Evolutionary conservation across 768 basidiomycete genomes (phyloP).

Genomic region (Naematelia aurantialba): DNA sequence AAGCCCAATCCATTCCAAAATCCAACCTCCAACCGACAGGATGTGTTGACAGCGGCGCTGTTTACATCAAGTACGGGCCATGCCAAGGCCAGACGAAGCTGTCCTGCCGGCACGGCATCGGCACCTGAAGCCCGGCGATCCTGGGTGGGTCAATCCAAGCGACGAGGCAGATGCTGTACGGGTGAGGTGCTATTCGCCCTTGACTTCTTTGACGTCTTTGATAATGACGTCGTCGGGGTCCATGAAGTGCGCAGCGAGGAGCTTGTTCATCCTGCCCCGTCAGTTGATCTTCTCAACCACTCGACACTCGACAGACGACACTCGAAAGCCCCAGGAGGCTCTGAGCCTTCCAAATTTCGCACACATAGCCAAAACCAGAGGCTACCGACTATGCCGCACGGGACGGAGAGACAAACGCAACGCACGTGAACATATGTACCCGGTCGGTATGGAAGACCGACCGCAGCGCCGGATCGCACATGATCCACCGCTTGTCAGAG

Average conservation of each 20-base stretch:
- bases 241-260: constrained; percentile 61
- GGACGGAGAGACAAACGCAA: too few species aligned
- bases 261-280: constrained; percentile 73
- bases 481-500: constrained; percentile 72
- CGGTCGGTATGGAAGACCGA: constrained; percentile 70
- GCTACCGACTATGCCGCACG: too few species aligned
- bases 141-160: too few species aligned
- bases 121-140: too few species aligned
- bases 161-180: too few species aligned
- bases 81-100: too few species aligned
- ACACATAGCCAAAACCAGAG: background rate
- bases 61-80: too few species aligned
- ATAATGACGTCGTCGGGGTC: constrained; percentile 39
- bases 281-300: too few species aligned
- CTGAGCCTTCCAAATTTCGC: background rate
- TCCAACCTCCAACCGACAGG: too few species aligned
- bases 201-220: constrained; percentile 15
- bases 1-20: too few species aligned
- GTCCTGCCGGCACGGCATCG: too few species aligned
- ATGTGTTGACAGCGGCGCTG: too few species aligned
- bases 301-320: background rate
- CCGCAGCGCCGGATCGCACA: constrained; percentile 70
- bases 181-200: constrained; percentile 4
- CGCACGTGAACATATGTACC: constrained; percentile 72
- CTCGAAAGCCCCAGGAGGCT: background rate